phyloP scores from a whole-genome alignment of 495 filamentous ascomycete species.

The Aspergillus avenaceus region DNA sequence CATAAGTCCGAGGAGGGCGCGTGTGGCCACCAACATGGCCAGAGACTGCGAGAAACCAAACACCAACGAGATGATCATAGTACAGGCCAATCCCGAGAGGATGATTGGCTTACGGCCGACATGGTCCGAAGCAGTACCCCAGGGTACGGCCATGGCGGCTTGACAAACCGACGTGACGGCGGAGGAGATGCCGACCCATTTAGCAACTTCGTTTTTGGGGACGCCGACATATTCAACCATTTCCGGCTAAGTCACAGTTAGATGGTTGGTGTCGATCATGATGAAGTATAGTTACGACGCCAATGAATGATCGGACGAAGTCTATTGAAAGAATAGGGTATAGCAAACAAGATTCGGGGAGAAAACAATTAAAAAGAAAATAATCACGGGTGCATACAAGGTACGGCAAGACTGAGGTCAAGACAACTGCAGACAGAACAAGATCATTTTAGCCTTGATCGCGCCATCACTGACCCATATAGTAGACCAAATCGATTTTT shows the following conservation, averaged over 20 bases:
- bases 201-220: constrained; percentile 65
- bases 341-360: too few relatives aligned
- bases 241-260: constrained; percentile 50
- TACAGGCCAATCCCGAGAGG: constrained; percentile 62
- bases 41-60: constrained; percentile 77
- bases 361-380: background rate
- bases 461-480: constrained; percentile 1
- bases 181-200: constrained; percentile 71
- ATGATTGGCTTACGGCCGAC: constrained; percentile 75
- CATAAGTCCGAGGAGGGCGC: constrained; percentile 63
- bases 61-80: constrained; percentile 66
- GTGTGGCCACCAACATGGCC: constrained; percentile 63
- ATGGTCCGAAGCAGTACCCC: constrained; percentile 73
- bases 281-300: background rate
- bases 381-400: constrained; percentile 39
- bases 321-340: too few relatives aligned
- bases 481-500: background rate
- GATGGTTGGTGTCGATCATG: background rate
- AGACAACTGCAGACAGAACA: constrained; percentile 45
- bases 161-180: constrained; percentile 72
- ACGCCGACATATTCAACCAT: constrained; percentile 80
- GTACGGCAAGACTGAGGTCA: constrained; percentile 86
- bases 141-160: constrained; percentile 67
- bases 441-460: constrained; percentile 3
- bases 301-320: background rate